Percentiles rank a stretch among this genome's conserved stretches.
Conservation (phyloP, 2,329 filamentous ascomycete genomes). For the Trichophyton rubrum region DNA sequence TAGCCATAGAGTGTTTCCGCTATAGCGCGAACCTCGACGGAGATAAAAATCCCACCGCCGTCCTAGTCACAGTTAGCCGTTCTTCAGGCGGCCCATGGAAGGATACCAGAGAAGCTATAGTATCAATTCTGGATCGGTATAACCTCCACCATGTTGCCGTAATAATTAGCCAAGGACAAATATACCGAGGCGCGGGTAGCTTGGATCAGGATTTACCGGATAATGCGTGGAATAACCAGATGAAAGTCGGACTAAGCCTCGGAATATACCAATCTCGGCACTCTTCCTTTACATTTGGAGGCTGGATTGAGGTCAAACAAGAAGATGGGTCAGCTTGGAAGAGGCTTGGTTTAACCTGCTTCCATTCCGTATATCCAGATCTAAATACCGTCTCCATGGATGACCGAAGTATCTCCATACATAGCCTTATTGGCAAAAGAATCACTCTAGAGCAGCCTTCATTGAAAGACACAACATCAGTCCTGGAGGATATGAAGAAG, state of each 20-base stretch:
- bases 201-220: background rate
- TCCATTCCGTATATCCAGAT: background rate
- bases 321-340: background rate
- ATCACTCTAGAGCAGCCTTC: background rate
- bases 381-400: too few species aligned
- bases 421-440: background rate
- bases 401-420: background rate
- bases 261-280: background rate
- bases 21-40: background rate
- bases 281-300: background rate
- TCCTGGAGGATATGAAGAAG: background rate
- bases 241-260: background rate
- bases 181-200: background rate
- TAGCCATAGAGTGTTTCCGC: constrained; percentile 5
- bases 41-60: background rate
- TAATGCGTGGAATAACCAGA: background rate
- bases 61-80: constrained; percentile 10
- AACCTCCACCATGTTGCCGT: background rate
- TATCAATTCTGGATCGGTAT: background rate
- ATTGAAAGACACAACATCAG: background rate
- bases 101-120: background rate
- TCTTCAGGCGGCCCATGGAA: background rate
- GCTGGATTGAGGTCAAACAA: background rate
- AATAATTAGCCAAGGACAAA: background rate
- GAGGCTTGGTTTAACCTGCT: background rate